Percentiles rank a stretch among this genome's conserved stretches.
phyloP scores from a whole-genome alignment of 352 stramenopile genomes.

The Phytophthora ramorum region DNA sequence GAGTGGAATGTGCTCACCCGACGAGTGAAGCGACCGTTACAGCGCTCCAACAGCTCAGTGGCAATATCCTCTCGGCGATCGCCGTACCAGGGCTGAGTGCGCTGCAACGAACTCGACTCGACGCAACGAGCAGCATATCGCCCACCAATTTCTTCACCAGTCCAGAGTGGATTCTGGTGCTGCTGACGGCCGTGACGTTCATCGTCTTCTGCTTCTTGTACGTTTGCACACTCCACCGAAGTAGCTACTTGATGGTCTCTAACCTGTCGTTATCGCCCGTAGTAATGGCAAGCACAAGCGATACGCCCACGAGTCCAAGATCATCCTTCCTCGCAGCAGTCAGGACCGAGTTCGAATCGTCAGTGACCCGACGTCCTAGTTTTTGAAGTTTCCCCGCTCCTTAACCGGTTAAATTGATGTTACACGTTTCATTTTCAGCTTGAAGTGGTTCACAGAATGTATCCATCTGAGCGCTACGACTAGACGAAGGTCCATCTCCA shows the following conservation, averaged over 20 bases:
- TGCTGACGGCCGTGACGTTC: slow-evolving; percentile 48
- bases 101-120: slow-evolving; percentile 43
- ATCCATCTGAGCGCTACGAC: no score
- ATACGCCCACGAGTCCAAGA: slow-evolving; percentile 42
- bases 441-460: no score
- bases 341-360: not conserved
- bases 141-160: slow-evolving; percentile 52
- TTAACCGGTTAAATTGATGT: not conserved
- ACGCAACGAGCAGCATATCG: slow-evolving; percentile 39
- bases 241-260: not conserved
- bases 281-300: slow-evolving; percentile 70
- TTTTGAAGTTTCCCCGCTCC: not conserved
- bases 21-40: slow-evolving; percentile 77
- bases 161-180: slow-evolving; percentile 61
- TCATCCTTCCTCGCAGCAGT: not conserved
- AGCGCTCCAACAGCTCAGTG: slow-evolving; percentile 77
- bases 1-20: slow-evolving; percentile 73
- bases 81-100: slow-evolving; percentile 56
- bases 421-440: no score
- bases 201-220: slow-evolving; percentile 66
- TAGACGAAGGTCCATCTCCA: no score
- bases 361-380: not conserved
- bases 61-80: slow-evolving; percentile 71
- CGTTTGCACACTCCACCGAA: slow-evolving; percentile 11
- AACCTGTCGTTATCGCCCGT: not conserved